These are phyloP conservation scores for Kurtzmaniella quercitrusa DNA, from an alignment of 1,139 yeast genomes.

Conservation along the genomic window DNA sequence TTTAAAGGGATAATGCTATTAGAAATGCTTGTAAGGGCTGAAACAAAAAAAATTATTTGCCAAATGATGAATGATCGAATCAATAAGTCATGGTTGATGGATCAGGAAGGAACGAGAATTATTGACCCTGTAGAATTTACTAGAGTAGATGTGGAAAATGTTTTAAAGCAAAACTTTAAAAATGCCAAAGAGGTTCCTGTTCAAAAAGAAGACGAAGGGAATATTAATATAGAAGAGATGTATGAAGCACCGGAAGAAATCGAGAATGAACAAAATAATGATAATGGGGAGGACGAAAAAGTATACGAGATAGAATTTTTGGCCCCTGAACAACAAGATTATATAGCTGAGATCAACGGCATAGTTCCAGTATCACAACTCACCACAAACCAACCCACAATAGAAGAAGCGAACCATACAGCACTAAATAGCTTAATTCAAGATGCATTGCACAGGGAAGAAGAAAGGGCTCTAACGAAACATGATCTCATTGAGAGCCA, in stretches of 20 bases:
- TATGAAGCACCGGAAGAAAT: neutral
- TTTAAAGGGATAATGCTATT: neutral
- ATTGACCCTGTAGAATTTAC: neutral
- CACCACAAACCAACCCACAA: slow-evolving; percentile 3
- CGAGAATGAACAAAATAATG: neutral
- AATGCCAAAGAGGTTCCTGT: neutral
- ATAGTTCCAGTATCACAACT: slow-evolving; percentile 4
- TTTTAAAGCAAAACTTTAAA: neutral
- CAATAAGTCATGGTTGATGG: neutral
- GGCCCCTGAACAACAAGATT: neutral
- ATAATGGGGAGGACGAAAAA: neutral
- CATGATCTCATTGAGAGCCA: slow-evolving; percentile 17
- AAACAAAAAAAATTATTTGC: neutral
- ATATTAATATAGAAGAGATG: neutral
- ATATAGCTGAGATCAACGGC: neutral
- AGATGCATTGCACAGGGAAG: slow-evolving; percentile 9
- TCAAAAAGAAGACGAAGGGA: no score
- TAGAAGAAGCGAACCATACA: slow-evolving; percentile 2
- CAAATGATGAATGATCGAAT: slow-evolving; percentile 1
- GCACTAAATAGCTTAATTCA: slow-evolving; percentile 1
- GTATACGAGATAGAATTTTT: neutral
- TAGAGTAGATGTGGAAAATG: neutral
- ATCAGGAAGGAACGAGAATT: neutral
- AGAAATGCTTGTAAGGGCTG: neutral
- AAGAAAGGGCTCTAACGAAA: slow-evolving; percentile 13